Percentiles rank a stretch among this genome's conserved stretches.
Evolutionary conservation across 768 basidiomycete genomes (phyloP).

Genomic region (Tubosaeta sp.): DNA sequence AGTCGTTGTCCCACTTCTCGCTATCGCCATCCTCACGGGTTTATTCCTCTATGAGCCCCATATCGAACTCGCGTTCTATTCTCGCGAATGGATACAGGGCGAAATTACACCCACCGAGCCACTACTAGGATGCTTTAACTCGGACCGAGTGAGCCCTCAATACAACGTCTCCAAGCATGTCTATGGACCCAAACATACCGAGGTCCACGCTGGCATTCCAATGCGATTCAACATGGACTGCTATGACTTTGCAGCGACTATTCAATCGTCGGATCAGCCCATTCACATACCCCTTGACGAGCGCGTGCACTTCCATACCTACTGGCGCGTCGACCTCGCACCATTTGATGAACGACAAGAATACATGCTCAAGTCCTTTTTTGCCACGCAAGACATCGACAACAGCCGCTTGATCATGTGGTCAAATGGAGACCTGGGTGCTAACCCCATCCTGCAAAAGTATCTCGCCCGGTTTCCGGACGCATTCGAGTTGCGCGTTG

Average conservation of each 20-base stretch:
- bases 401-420: constrained; percentile 74
- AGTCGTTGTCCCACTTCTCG: constrained; percentile 36
- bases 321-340: constrained; percentile 89
- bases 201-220: constrained; percentile 76
- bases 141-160: constrained; percentile 48
- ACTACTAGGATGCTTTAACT: constrained; percentile 72
- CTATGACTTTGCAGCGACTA: constrained; percentile 87
- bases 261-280: constrained; percentile 37
- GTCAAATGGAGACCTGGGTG: constrained; percentile 79
- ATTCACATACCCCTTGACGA: constrained; percentile 29
- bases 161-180: constrained; percentile 67
- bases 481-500: constrained; percentile 64
- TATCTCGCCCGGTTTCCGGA: constrained; percentile 65
- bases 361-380: constrained; percentile 89
- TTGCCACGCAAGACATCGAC: constrained; percentile 79
- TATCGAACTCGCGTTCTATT: constrained; percentile 79
- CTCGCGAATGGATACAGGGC: constrained; percentile 64
- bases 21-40: constrained; percentile 41
- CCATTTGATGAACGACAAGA: constrained; percentile 80
- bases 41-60: constrained; percentile 75
- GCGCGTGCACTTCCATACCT: constrained; percentile 78
- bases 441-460: constrained; percentile 50
- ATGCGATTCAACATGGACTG: constrained; percentile 83
- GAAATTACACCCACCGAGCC: constrained; percentile 67
- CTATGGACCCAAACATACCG: constrained; percentile 61